A percentile compares a stretch with the other conserved stretches of the same genome.
phyloP scores from a whole-genome alignment of 2,329 filamentous ascomycete genomes.

The Calonectria ilicicola region DNA sequence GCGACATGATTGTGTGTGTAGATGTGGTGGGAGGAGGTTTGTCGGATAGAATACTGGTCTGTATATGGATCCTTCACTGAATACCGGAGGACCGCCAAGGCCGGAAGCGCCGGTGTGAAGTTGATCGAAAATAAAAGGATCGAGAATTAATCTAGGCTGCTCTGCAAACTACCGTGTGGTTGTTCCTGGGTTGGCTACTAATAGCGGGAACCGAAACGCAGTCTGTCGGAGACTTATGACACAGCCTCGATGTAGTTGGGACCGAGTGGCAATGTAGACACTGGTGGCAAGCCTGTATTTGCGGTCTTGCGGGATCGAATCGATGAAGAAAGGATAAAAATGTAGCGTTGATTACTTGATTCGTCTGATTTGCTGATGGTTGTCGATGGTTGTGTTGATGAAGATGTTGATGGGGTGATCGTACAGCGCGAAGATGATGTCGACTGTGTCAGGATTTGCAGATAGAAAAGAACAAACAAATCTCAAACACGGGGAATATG shows the following conservation, averaged over 20 bases:
- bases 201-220: slow-evolving; percentile 39
- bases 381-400: not conserved
- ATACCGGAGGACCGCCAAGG: not conserved
- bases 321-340: slow-evolving; percentile 1
- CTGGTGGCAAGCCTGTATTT: slow-evolving; percentile 9
- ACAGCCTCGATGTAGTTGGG: slow-evolving; percentile 24
- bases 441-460: not conserved
- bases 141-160: not conserved
- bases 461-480: not conserved
- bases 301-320: slow-evolving; percentile 16
- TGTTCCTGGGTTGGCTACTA: slow-evolving; percentile 31
- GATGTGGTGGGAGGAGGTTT: slow-evolving; percentile 9
- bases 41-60: not conserved
- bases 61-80: not conserved
- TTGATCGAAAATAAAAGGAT: slow-evolving; percentile 11
- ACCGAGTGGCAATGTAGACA: slow-evolving; percentile 15
- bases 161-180: slow-evolving; percentile 14
- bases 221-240: slow-evolving; percentile 34
- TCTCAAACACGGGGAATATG: not conserved
- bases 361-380: not conserved
- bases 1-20: slow-evolving; percentile 26
- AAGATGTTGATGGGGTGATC: not conserved
- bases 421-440: not conserved
- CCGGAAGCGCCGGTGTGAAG: not conserved
- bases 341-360: not conserved